These are phyloP conservation scores for Cephalotrichum gorgonifer DNA, from an alignment of 2,329 filamentous ascomycete genomes.

Conservation along the genomic window DNA sequence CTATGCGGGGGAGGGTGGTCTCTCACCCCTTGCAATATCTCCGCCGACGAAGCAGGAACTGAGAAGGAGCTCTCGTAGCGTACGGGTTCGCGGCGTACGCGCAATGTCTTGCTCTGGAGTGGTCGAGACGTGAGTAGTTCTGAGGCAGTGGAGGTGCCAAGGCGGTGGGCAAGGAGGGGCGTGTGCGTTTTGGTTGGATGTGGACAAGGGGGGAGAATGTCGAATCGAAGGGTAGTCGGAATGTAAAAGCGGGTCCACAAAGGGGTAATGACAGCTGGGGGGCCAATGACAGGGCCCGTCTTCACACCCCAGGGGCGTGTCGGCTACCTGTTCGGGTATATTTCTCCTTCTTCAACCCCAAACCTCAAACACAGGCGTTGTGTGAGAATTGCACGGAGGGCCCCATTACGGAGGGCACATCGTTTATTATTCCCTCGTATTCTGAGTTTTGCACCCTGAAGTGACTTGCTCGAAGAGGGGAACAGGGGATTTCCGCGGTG, in stretches of 20 bases:
- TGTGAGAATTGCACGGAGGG: not conserved
- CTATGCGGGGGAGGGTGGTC: not conserved
- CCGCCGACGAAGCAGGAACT: not conserved
- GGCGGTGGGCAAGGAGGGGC: not conserved
- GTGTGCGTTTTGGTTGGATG: conserved; percentile 1
- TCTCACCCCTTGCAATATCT: not conserved
- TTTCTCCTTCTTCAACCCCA: conserved; percentile 2
- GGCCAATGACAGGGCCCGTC: not conserved
- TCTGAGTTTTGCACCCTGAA: not conserved
- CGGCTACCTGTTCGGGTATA: not conserved
- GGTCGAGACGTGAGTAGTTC: not conserved
- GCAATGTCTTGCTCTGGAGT: not conserved
- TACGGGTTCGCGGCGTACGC: not conserved
- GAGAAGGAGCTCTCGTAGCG: not conserved
- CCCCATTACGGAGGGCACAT: not conserved
- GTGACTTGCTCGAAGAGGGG: not conserved
- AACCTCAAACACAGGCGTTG: conserved; percentile 6
- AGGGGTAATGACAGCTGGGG: not conserved
- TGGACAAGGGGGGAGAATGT: not conserved
- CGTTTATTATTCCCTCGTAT: not conserved
- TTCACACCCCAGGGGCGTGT: conserved; percentile 4
- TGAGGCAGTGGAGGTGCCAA: conserved; percentile 1
- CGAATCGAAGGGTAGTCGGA: not conserved
- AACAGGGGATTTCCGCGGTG: not conserved
- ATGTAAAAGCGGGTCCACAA: not conserved